Percentiles rank a stretch among this genome's conserved stretches.
These are phyloP conservation scores for Chlorella sp. DNA, from an alignment of 139 green algal genomes.

Conservation along the genomic window DNA sequence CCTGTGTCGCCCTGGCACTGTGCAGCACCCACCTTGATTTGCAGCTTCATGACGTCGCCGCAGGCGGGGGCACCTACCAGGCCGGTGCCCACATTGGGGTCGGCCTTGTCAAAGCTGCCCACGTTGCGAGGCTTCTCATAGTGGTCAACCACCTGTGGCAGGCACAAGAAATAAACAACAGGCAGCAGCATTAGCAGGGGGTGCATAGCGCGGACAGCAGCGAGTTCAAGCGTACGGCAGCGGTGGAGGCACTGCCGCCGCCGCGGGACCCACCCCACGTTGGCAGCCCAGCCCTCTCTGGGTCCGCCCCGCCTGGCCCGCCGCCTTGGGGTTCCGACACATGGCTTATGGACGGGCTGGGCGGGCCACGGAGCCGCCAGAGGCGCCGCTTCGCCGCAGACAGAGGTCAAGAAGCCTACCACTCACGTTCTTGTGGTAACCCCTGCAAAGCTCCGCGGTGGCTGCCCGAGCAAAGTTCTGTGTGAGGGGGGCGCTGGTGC, in stretches of 20 bases:
- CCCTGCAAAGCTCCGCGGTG: neutral
- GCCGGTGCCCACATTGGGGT: conserved; percentile 90
- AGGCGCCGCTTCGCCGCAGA: neutral
- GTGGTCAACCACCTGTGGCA: conserved; percentile 94
- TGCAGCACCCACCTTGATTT: conserved; percentile 72
- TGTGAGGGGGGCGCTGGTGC: conserved; percentile 8
- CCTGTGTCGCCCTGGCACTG: too few relatives aligned
- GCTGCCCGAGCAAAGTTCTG: neutral
- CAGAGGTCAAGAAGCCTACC: conserved; percentile 1
- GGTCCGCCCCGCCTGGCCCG: too few relatives aligned
- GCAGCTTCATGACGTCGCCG: conserved; percentile 99
- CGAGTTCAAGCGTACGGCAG: neutral
- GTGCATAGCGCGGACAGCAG: neutral
- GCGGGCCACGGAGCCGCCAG: neutral
- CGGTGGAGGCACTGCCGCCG: neutral
- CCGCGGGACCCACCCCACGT: too few relatives aligned
- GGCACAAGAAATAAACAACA: neutral
- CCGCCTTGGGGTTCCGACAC: neutral
- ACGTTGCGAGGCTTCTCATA: conserved; percentile 98
- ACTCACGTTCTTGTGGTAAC: conserved; percentile 84
- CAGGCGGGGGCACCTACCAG: conserved; percentile 93
- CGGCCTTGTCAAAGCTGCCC: conserved; percentile 95
- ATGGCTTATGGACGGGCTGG: neutral
- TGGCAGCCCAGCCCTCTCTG: too few relatives aligned
- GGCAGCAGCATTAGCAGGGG: neutral